Evolutionary conservation across 129 eudicot species (phyloP).

Genomic region (Flaveria bidentis): DNA sequence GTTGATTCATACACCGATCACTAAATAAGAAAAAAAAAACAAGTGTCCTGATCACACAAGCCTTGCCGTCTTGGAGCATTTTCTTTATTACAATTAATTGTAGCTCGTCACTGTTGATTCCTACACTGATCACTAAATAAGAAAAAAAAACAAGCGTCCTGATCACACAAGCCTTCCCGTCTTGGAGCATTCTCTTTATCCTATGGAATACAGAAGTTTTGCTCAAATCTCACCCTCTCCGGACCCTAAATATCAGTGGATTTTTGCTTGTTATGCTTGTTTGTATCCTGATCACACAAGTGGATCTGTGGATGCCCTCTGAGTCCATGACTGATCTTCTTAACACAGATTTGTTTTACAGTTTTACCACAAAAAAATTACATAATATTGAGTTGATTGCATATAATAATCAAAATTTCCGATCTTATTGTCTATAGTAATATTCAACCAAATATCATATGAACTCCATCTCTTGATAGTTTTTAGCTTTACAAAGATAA

Average conservation of each 20-base stretch:
- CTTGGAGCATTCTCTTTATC: too few relatives aligned
- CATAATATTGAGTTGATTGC: not conserved
- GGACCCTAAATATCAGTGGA: too few relatives aligned
- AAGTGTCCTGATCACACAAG: too few relatives aligned
- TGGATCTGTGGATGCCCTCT: not conserved
- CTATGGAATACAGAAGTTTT: too few relatives aligned
- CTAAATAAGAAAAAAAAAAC: not conserved
- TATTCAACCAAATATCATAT: not conserved
- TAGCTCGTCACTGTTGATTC: not conserved
- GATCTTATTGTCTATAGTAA: not conserved
- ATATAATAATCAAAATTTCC: not conserved
- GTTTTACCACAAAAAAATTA: not conserved
- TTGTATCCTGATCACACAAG: not conserved
- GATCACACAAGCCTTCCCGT: too few relatives aligned
- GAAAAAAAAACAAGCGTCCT: too few relatives aligned
- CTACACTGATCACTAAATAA: not conserved
- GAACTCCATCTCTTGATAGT: slow-evolving; percentile 12
- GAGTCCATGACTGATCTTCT: not conserved
- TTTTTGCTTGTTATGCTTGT: too few relatives aligned
- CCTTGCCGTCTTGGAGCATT: too few relatives aligned
- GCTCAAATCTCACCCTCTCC: too few relatives aligned
- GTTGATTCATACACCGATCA: slow-evolving; percentile 8
- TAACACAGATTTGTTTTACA: not conserved
- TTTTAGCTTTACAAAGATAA: not conserved
- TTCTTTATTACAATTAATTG: not conserved